A percentile compares a stretch with the other conserved stretches of the same genome.
Conservation (phyloP, 2,329 filamentous ascomycete genomes). For the Fusarium sp. region DNA sequence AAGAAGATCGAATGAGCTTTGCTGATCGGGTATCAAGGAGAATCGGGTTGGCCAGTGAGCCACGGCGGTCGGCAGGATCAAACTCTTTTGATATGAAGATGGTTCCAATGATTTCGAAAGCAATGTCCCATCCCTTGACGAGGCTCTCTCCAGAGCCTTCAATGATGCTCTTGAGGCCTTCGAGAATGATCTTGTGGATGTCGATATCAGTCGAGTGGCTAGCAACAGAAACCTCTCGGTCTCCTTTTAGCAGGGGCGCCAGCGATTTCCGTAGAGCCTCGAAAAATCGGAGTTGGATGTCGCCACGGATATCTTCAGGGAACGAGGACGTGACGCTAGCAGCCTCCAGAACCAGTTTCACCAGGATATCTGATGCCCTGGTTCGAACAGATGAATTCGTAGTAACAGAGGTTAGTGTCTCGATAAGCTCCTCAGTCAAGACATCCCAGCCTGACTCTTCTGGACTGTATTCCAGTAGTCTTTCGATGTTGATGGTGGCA, state of each 20-base stretch:
- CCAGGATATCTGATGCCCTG: conserved; percentile 70
- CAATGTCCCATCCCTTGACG: conserved; percentile 81
- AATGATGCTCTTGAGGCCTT: conserved; percentile 80
- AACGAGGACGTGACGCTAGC: conserved; percentile 63
- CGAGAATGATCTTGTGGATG: conserved; percentile 80
- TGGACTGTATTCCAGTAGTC: conserved; percentile 72
- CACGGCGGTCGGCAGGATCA: conserved; percentile 47
- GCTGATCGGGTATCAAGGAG: conserved; percentile 66
- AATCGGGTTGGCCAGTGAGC: conserved; percentile 44
- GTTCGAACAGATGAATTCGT: conserved; percentile 62
- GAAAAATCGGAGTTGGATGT: conserved; percentile 76
- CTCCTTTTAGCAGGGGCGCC: conserved; percentile 58
- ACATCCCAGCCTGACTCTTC: conserved; percentile 77
- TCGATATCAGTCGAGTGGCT: conserved; percentile 73
- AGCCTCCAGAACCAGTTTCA: conserved; percentile 64
- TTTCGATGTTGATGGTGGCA: conserved; percentile 74
- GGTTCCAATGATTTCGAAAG: conserved; percentile 84
- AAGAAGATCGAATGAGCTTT: conserved; percentile 83
- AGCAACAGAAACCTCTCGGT: conserved; percentile 62
- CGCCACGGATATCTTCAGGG: conserved; percentile 58
- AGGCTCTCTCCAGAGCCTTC: conserved; percentile 89
- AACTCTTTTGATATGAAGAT: conserved; percentile 67
- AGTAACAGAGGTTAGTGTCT: conserved; percentile 56
- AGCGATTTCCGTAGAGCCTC: conserved; percentile 70
- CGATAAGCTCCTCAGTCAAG: conserved; percentile 64